These are phyloP conservation scores for Ormosia semicastrata DNA, from an alignment of 306 rosid genomes.

Conservation along the genomic window DNA sequence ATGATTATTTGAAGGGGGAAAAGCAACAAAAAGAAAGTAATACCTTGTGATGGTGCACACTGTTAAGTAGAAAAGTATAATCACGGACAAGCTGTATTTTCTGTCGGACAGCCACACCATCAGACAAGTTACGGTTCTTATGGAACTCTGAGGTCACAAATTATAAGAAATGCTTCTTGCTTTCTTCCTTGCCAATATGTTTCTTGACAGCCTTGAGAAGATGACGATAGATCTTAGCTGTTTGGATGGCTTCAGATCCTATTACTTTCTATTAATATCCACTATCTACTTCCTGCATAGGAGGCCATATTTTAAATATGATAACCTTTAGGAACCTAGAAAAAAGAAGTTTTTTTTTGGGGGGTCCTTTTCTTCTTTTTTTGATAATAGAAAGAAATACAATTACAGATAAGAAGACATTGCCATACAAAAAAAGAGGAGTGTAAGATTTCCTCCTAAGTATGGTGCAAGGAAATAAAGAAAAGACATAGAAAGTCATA, in stretches of 20 bases:
- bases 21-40: constrained; percentile 13
- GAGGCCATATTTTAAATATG: background rate
- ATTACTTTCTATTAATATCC: constrained; percentile 37
- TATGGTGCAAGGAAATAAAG: too few relatives aligned
- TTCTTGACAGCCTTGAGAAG: constrained; percentile 78
- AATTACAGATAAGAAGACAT: too few relatives aligned
- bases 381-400: too few relatives aligned
- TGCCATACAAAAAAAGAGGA: too few relatives aligned
- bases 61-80: constrained; percentile 67
- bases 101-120: constrained; percentile 51
- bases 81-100: constrained; percentile 73
- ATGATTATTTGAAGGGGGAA: background rate
- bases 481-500: too few relatives aligned
- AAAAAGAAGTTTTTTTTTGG: too few relatives aligned
- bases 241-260: constrained; percentile 58
- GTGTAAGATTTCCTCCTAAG: too few relatives aligned
- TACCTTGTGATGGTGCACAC: constrained; percentile 91
- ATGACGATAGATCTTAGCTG: constrained; percentile 62
- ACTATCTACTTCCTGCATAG: constrained; percentile 36
- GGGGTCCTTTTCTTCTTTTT: too few relatives aligned
- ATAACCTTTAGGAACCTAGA: too few relatives aligned
- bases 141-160: constrained; percentile 67
- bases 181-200: constrained; percentile 65
- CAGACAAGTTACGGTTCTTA: constrained; percentile 39
- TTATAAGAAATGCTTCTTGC: constrained; percentile 58